These are phyloP conservation scores for Gastrodia elata DNA, from an alignment of 106 monocot species.

Conservation along the genomic window DNA sequence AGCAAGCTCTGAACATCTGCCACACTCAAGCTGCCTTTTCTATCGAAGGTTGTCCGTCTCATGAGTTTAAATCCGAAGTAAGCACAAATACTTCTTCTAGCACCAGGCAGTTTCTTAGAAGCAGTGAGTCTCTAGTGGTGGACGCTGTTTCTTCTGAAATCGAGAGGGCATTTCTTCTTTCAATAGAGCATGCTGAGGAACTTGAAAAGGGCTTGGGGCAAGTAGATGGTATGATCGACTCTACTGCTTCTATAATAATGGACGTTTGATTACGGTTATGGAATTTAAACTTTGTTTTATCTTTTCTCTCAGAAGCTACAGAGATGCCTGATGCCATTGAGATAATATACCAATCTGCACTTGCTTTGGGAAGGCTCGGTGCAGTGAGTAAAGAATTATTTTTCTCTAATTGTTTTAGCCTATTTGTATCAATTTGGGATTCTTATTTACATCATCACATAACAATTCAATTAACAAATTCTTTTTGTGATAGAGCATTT, in stretches of 20 bases:
- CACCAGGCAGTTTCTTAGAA: conserved; percentile 17
- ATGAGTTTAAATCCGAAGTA: conserved; percentile 15
- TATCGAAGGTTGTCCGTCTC: conserved; percentile 56
- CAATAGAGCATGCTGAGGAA: conserved; percentile 72
- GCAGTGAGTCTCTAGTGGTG: conserved; percentile 23
- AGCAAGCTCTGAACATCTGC: conserved; percentile 82
- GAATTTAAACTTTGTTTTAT: not conserved
- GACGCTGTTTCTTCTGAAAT: conserved; percentile 42
- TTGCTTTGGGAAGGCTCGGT: conserved; percentile 64
- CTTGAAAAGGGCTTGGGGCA: conserved; percentile 54
- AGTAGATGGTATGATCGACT: conserved; percentile 51
- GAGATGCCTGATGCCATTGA: conserved; percentile 98
- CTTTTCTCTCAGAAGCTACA: conserved; percentile 47
- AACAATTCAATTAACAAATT: not conserved
- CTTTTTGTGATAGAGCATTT: not conserved
- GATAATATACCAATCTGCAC: conserved; percentile 79
- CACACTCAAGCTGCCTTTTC: conserved; percentile 62
- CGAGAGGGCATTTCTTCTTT: conserved; percentile 68
- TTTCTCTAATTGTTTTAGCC: not conserved
- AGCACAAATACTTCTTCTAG: conserved; percentile 12
- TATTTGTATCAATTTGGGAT: not conserved
- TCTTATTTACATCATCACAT: not conserved
- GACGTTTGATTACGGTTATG: not conserved
- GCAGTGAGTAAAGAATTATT: conserved; percentile 38
- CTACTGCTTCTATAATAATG: not conserved